These are phyloP conservation scores for Edaphochlamys debaryana DNA, from an alignment of 139 green algal genomes.

Conservation along the genomic window DNA sequence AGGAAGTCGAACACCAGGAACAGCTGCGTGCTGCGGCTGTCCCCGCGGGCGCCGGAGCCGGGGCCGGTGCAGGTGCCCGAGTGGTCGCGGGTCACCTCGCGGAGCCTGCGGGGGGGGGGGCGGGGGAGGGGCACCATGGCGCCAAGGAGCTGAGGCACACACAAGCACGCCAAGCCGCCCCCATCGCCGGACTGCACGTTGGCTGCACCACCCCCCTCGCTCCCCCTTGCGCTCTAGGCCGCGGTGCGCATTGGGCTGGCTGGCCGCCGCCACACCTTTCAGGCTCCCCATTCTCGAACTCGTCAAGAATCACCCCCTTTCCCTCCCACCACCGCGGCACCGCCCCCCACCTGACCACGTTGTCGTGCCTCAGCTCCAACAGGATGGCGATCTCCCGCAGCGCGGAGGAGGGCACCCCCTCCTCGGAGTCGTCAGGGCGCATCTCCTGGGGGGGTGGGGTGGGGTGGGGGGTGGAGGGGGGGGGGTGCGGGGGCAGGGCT, in stretches of 20 bases:
- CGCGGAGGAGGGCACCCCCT: conserved; percentile 84
- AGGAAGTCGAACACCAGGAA: conserved; percentile 70
- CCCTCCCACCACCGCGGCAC: too few species aligned
- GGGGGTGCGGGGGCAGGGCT: background rate
- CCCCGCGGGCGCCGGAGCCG: too few species aligned
- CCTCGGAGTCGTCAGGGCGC: conserved; percentile 54
- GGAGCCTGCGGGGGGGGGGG: background rate
- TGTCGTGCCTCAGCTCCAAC: conserved; percentile 78
- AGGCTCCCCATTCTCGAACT: too few species aligned
- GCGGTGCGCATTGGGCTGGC: too few species aligned
- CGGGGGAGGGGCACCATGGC: background rate
- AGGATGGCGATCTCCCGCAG: conserved; percentile 91
- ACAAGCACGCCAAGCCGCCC: background rate
- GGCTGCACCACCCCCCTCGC: background rate
- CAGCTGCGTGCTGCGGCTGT: conserved; percentile 41
- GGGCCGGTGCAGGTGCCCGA: background rate
- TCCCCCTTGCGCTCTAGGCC: too few species aligned
- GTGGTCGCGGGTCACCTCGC: conserved; percentile 88
- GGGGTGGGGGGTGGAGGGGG: background rate
- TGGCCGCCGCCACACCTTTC: too few species aligned
- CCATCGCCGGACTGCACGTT: too few species aligned
- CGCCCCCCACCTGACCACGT: conserved; percentile 59
- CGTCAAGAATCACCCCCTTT: too few species aligned
- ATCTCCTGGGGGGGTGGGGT: conserved; percentile 3
- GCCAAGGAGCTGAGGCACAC: too few species aligned